phyloP scores from a whole-genome alignment of 352 stramenopile species.

The Pythium oligandrum region DNA sequence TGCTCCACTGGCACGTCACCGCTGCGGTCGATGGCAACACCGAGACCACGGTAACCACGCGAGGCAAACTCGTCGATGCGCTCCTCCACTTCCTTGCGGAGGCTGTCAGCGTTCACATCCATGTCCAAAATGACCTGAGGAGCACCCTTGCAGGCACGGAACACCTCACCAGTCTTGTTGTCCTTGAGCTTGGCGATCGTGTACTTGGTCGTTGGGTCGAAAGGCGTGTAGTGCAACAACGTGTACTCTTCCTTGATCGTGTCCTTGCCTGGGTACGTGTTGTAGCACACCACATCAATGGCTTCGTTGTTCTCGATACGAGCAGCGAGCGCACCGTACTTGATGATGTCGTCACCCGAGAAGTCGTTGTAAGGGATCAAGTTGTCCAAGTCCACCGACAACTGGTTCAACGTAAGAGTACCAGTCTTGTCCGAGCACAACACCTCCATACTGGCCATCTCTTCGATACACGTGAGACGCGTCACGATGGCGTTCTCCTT shows the following conservation, averaged over 20 bases:
- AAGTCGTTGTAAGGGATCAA: constrained; percentile 74
- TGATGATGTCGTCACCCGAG: constrained; percentile 47
- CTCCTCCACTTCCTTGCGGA: constrained; percentile 64
- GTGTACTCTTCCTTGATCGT: constrained; percentile 79
- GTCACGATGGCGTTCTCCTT: constrained; percentile 92
- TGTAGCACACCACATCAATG: constrained; percentile 69
- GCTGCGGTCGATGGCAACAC: constrained; percentile 50
- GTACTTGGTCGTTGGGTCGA: constrained; percentile 85
- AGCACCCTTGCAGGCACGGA: constrained; percentile 91
- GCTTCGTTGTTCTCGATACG: constrained; percentile 76
- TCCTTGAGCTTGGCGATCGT: constrained; percentile 89
- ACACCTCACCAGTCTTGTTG: constrained; percentile 75
- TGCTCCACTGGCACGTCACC: constrained; percentile 67
- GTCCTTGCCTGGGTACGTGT: constrained; percentile 75
- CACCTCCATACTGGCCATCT: constrained; percentile 90
- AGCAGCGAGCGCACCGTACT: constrained; percentile 51
- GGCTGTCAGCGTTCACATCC: constrained; percentile 46
- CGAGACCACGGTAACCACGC: constrained; percentile 63
- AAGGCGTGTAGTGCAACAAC: constrained; percentile 76
- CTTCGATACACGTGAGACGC: constrained; percentile 89
- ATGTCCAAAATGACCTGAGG: constrained; percentile 90
- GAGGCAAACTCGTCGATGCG: constrained; percentile 80
- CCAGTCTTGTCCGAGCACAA: constrained; percentile 95
- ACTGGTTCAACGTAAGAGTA: constrained; percentile 94
- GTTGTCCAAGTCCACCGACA: constrained; percentile 91